phyloP scores from a whole-genome alignment of 768 basidiomycete genomes.

The Agaricus blazei region DNA sequence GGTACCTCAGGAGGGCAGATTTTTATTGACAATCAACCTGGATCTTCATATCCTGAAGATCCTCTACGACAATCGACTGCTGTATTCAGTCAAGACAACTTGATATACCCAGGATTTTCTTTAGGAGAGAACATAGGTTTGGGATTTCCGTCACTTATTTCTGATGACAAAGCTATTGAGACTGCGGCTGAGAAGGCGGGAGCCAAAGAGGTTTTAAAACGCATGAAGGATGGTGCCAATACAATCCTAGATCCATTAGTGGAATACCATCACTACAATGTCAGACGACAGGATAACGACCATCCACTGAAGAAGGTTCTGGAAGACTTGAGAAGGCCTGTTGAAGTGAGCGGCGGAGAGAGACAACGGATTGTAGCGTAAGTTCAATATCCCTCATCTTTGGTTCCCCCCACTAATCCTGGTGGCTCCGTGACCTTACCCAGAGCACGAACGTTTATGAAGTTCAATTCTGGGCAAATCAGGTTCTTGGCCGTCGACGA shows the following conservation, averaged over 20 bases:
- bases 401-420: not conserved
- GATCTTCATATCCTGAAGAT: constrained; percentile 28
- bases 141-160: constrained; percentile 18
- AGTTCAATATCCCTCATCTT: constrained; percentile 16
- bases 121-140: constrained; percentile 36
- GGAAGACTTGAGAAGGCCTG: constrained; percentile 19
- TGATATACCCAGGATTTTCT: constrained; percentile 39
- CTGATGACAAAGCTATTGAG: constrained; percentile 19
- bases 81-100: constrained; percentile 45
- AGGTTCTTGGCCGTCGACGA: constrained; percentile 53
- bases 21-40: constrained; percentile 36
- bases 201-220: constrained; percentile 33
- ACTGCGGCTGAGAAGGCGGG: constrained; percentile 35
- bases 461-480: constrained; percentile 30
- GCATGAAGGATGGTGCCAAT: constrained; percentile 30
- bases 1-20: constrained; percentile 30
- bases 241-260: constrained; percentile 31
- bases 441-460: constrained; percentile 44
- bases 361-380: constrained; percentile 46
- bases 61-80: constrained; percentile 41
- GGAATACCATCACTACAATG: constrained; percentile 20
- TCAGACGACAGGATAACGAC: constrained; percentile 21
- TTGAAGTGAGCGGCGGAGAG: constrained; percentile 39
- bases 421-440: not conserved
- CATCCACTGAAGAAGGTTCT: constrained; percentile 23